A percentile compares a stretch with the other conserved stretches of the same genome.
Conservation (phyloP, 345 rosid species). For the Mangifera indica region DNA sequence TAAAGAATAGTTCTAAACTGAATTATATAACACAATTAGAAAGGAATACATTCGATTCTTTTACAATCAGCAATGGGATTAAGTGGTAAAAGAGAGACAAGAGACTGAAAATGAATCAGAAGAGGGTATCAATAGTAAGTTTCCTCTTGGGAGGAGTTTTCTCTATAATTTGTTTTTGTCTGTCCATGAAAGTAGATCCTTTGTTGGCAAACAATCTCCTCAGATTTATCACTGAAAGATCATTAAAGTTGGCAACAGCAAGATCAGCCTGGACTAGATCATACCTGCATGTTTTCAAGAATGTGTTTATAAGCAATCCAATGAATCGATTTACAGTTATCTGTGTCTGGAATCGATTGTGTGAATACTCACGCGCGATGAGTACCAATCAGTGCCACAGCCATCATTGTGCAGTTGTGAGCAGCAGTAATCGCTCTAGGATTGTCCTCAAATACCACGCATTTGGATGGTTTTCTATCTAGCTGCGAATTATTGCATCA, state of each 20-base stretch:
- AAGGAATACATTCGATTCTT: slow-evolving; percentile 4
- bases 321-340: background rate
- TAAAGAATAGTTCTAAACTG: too few relatives aligned
- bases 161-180: slow-evolving; percentile 74
- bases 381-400: slow-evolving; percentile 79
- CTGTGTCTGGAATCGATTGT: background rate
- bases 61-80: background rate
- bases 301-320: too few relatives aligned
- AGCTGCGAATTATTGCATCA: slow-evolving; percentile 47
- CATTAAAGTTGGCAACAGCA: slow-evolving; percentile 70
- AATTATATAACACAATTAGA: background rate
- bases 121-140: slow-evolving; percentile 81
- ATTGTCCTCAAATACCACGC: slow-evolving; percentile 92
- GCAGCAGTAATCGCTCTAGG: slow-evolving; percentile 90
- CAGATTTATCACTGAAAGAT: slow-evolving; percentile 89
- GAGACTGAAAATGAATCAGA: slow-evolving; percentile 36
- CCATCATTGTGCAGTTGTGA: slow-evolving; percentile 99
- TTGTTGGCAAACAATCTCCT: slow-evolving; percentile 84
- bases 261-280: slow-evolving; percentile 95
- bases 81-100: background rate
- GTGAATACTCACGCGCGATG: slow-evolving; percentile 71
- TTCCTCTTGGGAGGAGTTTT: slow-evolving; percentile 74
- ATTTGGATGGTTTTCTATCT: slow-evolving; percentile 92
- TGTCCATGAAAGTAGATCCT: slow-evolving; percentile 88
- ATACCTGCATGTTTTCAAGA: slow-evolving; percentile 52